Conservation (phyloP, 2,329 filamentous ascomycete species). For the Diaporthe sp. region DNA sequence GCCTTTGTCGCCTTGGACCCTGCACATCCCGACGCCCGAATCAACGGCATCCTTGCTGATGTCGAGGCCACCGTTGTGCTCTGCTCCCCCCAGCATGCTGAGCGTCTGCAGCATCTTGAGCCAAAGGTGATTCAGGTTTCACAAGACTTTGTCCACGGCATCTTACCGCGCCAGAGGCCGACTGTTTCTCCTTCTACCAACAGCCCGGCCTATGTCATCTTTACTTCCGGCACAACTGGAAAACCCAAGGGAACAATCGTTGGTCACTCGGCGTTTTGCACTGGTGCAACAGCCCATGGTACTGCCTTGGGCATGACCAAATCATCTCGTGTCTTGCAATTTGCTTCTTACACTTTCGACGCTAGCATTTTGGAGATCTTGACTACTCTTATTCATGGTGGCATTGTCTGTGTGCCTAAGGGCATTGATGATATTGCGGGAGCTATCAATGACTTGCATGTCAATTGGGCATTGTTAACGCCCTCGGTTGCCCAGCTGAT, state of each 20-base stretch:
- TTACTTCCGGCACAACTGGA: constrained; percentile 70
- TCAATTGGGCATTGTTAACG: constrained; percentile 40
- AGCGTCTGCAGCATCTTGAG: constrained; percentile 17
- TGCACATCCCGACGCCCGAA: constrained; percentile 52
- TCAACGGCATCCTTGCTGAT: constrained; percentile 52
- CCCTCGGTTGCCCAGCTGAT: constrained; percentile 38
- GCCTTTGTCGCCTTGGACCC: constrained; percentile 53
- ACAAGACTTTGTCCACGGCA: not conserved
- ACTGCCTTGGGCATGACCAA: constrained; percentile 43
- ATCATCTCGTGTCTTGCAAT: constrained; percentile 51
- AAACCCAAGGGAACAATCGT: constrained; percentile 65
- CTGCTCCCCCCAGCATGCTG: constrained; percentile 27
- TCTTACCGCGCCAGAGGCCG: not conserved
- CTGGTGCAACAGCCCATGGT: constrained; percentile 40
- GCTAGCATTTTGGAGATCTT: constrained; percentile 46
- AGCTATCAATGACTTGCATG: constrained; percentile 42
- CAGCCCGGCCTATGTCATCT: constrained; percentile 54
- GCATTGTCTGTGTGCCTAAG: constrained; percentile 53
- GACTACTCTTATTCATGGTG: constrained; percentile 46
- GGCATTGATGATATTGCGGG: constrained; percentile 54
- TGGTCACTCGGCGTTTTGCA: constrained; percentile 43
- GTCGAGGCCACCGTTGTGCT: constrained; percentile 44
- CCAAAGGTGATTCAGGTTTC: not conserved
- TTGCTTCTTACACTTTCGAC: constrained; percentile 52
- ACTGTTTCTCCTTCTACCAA: not conserved